phyloP scores from a whole-genome alignment of 306 rosid species.

The Hippophae tibetana region DNA sequence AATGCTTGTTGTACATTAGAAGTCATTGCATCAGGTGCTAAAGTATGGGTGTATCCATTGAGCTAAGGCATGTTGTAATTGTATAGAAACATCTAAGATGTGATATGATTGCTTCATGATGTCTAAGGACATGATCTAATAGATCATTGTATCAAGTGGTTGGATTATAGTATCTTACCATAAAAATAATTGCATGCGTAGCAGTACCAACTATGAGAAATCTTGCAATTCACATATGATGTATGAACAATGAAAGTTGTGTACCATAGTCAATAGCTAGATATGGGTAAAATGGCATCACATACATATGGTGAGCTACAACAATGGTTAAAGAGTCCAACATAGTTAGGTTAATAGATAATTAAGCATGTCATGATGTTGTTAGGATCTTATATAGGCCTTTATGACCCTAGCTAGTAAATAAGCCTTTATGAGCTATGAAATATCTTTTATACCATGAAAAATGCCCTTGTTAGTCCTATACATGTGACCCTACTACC shows the following conservation, averaged over 20 bases:
- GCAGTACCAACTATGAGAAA: not conserved
- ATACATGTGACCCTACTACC: not conserved
- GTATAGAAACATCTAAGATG: not conserved
- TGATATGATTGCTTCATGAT: constrained; percentile 12
- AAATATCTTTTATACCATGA: not conserved
- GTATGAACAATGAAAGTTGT: not conserved
- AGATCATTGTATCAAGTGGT: constrained; percentile 4
- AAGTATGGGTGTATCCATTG: too few relatives aligned
- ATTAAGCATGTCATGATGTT: too few relatives aligned
- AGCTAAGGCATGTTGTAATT: too few relatives aligned
- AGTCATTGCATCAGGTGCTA: too few relatives aligned
- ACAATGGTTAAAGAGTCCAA: not conserved
- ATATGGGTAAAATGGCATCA: not conserved
- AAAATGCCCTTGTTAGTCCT: not conserved
- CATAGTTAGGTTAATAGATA: constrained; percentile 7
- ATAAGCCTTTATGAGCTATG: too few relatives aligned
- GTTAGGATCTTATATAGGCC: too few relatives aligned
- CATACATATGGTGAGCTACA: not conserved
- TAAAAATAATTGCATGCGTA: not conserved
- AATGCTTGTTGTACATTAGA: too few relatives aligned
- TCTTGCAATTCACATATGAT: not conserved
- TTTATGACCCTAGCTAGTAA: too few relatives aligned
- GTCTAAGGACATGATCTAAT: constrained; percentile 12
- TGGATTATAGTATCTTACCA: constrained; percentile 11
- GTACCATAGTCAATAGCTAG: not conserved